Evolutionary conservation across 768 basidiomycete genomes (phyloP).

Genomic region (Cubamyces lactineus): DNA sequence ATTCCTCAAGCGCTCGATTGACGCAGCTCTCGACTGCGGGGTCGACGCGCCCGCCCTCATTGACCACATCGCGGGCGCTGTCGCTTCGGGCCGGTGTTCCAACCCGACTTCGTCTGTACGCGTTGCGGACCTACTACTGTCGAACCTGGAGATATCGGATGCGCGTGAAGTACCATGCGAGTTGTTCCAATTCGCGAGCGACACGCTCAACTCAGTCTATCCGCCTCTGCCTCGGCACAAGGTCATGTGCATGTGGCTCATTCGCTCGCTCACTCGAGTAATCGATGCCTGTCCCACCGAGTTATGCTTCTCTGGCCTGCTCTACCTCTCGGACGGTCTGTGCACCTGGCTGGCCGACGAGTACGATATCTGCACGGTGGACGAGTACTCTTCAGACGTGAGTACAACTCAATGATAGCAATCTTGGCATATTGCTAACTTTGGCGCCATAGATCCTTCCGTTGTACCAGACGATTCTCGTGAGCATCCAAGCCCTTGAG

Average conservation of each 20-base stretch:
- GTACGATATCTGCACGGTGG: slow-evolving; percentile 47
- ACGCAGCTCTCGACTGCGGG: slow-evolving; percentile 64
- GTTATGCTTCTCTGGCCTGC: slow-evolving; percentile 49
- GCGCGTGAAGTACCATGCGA: slow-evolving; percentile 54
- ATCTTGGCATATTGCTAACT: neutral
- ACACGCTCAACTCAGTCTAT: slow-evolving; percentile 62
- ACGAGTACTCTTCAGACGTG: slow-evolving; percentile 65
- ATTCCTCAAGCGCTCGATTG: slow-evolving; percentile 53
- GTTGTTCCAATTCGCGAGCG: slow-evolving; percentile 62
- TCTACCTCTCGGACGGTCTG: slow-evolving; percentile 56
- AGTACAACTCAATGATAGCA: slow-evolving; percentile 25
- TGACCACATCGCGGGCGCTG: slow-evolving; percentile 54
- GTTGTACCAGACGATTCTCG: slow-evolving; percentile 62
- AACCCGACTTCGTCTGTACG: slow-evolving; percentile 48
- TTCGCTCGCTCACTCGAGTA: slow-evolving; percentile 54
- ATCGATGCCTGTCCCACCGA: slow-evolving; percentile 60
- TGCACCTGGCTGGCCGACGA: slow-evolving; percentile 69
- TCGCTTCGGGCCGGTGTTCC: slow-evolving; percentile 46
- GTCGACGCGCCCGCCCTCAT: slow-evolving; percentile 55
- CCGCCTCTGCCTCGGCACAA: slow-evolving; percentile 62
- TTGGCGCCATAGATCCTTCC: slow-evolving; percentile 55
- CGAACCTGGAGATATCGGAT: slow-evolving; percentile 53
- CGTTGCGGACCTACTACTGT: slow-evolving; percentile 64
- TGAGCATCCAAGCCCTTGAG: slow-evolving; percentile 54
- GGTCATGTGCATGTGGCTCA: slow-evolving; percentile 62